phyloP scores from a whole-genome alignment of 768 basidiomycete genomes.

The Gloeophyllum trabeum region DNA sequence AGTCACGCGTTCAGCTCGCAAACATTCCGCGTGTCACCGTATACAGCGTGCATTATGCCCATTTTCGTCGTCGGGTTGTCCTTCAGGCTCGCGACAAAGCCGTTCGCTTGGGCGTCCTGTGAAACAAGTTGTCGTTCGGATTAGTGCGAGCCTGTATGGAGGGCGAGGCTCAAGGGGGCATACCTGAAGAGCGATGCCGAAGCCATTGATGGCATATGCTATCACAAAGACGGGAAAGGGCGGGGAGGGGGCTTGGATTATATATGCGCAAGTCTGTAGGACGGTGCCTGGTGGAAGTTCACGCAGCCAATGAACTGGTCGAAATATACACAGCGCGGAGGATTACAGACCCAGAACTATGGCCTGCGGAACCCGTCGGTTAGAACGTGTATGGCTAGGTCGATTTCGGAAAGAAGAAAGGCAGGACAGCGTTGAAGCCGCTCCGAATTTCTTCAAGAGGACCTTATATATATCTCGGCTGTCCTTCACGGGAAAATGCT shows the following conservation, averaged over 20 bases:
- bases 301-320: neutral
- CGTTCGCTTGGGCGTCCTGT: conserved; percentile 37
- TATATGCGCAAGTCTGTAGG: conserved; percentile 19
- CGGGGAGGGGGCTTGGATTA: conserved; percentile 26
- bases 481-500: no score
- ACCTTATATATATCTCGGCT: no score
- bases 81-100: conserved; percentile 29
- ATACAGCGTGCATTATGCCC: conserved; percentile 15
- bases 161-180: neutral
- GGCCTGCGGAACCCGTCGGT: neutral
- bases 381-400: neutral
- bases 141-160: neutral
- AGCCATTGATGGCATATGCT: conserved; percentile 30
- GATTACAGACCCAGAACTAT: neutral
- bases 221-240: conserved; percentile 35
- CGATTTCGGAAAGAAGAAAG: neutral
- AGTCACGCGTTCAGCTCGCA: no score
- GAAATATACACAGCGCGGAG: neutral
- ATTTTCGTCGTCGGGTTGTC: conserved; percentile 19
- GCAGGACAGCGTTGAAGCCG: neutral
- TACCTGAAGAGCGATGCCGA: conserved; percentile 37
- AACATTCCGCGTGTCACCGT: no score
- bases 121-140: neutral
- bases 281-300: conserved; percentile 12
- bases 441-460: neutral